Conservation (phyloP, 768 basidiomycete genomes). For the Tylopilus sp. region DNA sequence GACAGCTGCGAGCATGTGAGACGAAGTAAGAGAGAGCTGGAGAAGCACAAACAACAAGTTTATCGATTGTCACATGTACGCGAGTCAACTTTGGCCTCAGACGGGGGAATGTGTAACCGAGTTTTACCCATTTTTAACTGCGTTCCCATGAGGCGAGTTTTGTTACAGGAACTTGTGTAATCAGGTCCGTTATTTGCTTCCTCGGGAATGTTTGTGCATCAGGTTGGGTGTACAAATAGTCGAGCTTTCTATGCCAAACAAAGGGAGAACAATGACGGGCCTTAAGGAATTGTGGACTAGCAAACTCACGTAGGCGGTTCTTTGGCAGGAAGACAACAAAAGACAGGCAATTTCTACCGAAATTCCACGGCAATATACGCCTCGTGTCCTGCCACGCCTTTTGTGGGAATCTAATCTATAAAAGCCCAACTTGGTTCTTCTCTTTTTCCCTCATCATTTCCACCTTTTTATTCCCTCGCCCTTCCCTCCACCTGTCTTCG, state of each 20-base stretch:
- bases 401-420: constrained; percentile 48
- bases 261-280: too few relatives aligned
- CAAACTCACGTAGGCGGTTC: constrained; percentile 11
- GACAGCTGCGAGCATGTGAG: constrained; percentile 38
- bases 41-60: constrained; percentile 50
- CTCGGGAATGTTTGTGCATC: neutral
- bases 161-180: constrained; percentile 13
- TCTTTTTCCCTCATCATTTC: constrained; percentile 24
- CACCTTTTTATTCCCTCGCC: constrained; percentile 26
- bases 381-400: constrained; percentile 53
- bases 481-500: constrained; percentile 21
- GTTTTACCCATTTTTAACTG: constrained; percentile 2
- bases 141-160: constrained; percentile 13
- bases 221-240: constrained; percentile 1
- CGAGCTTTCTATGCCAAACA: constrained; percentile 2
- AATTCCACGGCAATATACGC: constrained; percentile 33
- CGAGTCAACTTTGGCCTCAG: constrained; percentile 72
- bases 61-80: constrained; percentile 58
- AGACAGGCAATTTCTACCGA: constrained; percentile 19
- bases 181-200: neutral
- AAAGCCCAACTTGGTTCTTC: constrained; percentile 34
- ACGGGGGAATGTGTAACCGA: too few relatives aligned
- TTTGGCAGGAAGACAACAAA: constrained; percentile 16
- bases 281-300: too few relatives aligned
- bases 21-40: constrained; percentile 46